These are phyloP conservation scores for Trypanosoma melophagium DNA, from an alignment of 208 protist genomes.

Conservation along the genomic window DNA sequence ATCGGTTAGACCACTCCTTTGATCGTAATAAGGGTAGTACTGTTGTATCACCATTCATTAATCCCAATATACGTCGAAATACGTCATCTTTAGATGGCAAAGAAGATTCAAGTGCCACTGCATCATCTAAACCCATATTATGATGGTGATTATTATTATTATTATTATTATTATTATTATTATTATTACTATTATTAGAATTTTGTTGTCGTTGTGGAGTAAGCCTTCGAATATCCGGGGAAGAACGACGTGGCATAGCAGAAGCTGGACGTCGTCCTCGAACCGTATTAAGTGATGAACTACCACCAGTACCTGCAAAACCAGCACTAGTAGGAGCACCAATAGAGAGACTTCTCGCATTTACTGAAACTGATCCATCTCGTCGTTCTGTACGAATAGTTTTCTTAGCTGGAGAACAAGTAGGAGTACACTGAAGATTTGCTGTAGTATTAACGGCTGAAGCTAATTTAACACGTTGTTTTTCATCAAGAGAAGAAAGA, in stretches of 20 bases:
- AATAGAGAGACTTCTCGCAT: conserved; percentile 9
- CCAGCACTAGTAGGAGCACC: not conserved
- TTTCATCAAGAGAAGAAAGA: conserved; percentile 64
- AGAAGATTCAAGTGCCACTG: conserved; percentile 67
- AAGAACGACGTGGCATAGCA: conserved; percentile 6
- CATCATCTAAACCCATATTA: conserved; percentile 35
- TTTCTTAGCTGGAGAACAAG: conserved; percentile 29
- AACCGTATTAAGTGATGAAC: not conserved
- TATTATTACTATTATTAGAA: no score
- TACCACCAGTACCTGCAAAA: not conserved
- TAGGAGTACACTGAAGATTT: conserved; percentile 12
- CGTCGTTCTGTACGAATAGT: conserved; percentile 17
- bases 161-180: no score
- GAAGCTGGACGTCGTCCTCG: not conserved
- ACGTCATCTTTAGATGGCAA: conserved; percentile 70
- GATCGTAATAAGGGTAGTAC: conserved; percentile 66
- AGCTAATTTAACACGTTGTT: conserved; percentile 59
- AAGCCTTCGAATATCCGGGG: not conserved
- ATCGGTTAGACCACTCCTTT: conserved; percentile 70
- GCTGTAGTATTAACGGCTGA: conserved; percentile 13
- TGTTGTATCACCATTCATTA: conserved; percentile 51
- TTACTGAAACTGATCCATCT: not conserved
- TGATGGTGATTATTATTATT: no score
- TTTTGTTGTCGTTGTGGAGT: no score
- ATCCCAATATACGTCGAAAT: conserved; percentile 55